Evolutionary conservation across 2,329 filamentous ascomycete species (phyloP), one percentile per base, ranked within the genome.

Genomic region (Trichoderma sp.): DNA sequence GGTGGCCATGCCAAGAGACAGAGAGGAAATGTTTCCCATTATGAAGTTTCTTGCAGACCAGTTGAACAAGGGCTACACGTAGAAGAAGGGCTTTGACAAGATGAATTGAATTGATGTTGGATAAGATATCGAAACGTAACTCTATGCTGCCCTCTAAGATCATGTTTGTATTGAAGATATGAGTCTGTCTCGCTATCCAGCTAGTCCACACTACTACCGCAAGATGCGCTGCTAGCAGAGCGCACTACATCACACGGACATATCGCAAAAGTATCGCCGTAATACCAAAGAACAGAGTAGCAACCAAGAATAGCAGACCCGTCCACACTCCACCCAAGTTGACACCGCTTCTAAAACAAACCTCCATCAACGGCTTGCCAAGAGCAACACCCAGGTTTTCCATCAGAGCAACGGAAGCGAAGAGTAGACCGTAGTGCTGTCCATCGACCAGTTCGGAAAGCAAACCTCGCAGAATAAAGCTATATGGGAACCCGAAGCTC

Each of bases 11-110:
- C 93, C 94, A n/a, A 83, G 84, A 57, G 91, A 86, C 77, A 85
- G 91, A 65, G 93, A 96, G 13, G 94, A 98, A 84, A 94, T 96
- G 86, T 77, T 94, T 75, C 94, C 94, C 0, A 86, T 97, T 70
- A 97, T 97, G 93, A 88, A 91, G 76, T 97, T 91, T 74, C 86
- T 94, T 74, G 90, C 90, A 0, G 86, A 90, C 62, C 85, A 90
- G 75, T 79, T 96, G 21, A 75, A 70, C 35, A 68, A 68, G 47
- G 65, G 65, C 33, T 61, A 61, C n/a, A 47, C 31, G 14, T 61
- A 68, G 47, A 40, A 14, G 29, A 21, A 52, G 29, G 40, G 19
- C 8, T 6, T 49, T 31, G 11, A 16, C 5, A 24, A 27, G 35
- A 11, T 27, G 58, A 63, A 37, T 7, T 14, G 21, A 16, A 5